A percentile compares a stretch with the other conserved stretches of the same genome.
Conservation (phyloP, 1,139 yeast genomes). For the Lodderomyces jiufengensis region DNA sequence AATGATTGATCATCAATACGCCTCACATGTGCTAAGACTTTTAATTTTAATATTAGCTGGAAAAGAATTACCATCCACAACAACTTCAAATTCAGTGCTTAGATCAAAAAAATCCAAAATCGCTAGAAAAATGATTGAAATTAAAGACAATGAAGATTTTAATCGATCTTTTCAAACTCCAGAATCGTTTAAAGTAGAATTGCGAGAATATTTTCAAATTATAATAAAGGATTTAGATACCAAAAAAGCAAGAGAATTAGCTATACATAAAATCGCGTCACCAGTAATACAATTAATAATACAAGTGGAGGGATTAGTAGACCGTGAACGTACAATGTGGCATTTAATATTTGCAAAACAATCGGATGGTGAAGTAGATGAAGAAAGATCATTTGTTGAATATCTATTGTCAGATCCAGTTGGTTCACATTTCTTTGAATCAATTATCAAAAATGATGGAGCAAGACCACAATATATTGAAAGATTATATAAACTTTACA, state of each 20-base stretch:
- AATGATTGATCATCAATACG: slow-evolving; percentile 74
- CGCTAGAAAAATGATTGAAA: slow-evolving; percentile 90
- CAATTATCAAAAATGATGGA: slow-evolving; percentile 55
- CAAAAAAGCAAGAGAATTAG: slow-evolving; percentile 58
- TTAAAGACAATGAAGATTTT: slow-evolving; percentile 71
- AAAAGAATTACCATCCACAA: slow-evolving; percentile 73
- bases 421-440: slow-evolving; percentile 87
- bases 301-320: slow-evolving; percentile 78
- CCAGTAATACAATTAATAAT: slow-evolving; percentile 82
- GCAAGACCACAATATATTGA: slow-evolving; percentile 68
- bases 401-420: slow-evolving; percentile 80
- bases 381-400: slow-evolving; percentile 81
- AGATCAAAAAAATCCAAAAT: slow-evolving; percentile 85
- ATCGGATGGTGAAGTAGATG: slow-evolving; percentile 48
- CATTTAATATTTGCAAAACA: slow-evolving; percentile 46
- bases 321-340: slow-evolving; percentile 68
- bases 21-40: slow-evolving; percentile 82
- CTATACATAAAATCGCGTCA: slow-evolving; percentile 78
- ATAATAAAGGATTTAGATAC: slow-evolving; percentile 41
- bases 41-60: slow-evolving; percentile 72
- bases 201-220: slow-evolving; percentile 42
- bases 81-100: slow-evolving; percentile 66
- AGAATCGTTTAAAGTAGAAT: slow-evolving; percentile 59
- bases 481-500: slow-evolving; percentile 66
- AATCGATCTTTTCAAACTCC: slow-evolving; percentile 71